These are phyloP conservation scores for Galerina marginata DNA, from an alignment of 768 basidiomycete species.

Conservation along the genomic window DNA sequence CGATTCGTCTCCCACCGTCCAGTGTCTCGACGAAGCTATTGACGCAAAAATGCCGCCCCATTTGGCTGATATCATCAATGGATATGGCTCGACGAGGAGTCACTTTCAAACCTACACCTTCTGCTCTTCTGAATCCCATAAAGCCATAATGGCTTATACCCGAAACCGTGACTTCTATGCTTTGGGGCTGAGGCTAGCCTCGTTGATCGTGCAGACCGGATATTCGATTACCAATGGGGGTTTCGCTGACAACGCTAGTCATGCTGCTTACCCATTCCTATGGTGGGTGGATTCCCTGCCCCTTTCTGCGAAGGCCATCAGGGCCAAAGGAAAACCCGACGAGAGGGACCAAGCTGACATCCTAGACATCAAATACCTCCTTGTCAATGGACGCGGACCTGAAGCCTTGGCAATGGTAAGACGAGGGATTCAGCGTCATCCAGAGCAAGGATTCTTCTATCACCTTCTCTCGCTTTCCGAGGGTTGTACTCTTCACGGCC, in stretches of 20 bases:
- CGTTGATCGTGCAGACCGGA: conserved; percentile 60
- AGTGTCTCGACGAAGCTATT: conserved; percentile 36
- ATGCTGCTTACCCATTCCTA: conserved; percentile 61
- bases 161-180: conserved; percentile 54
- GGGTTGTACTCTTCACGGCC: conserved; percentile 47
- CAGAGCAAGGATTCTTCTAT: conserved; percentile 66
- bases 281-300: conserved; percentile 66
- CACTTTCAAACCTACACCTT: conserved; percentile 51
- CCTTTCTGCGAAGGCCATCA: conserved; percentile 60
- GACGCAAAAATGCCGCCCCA: conserved; percentile 49
- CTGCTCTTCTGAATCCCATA: conserved; percentile 49
- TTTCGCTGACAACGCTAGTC: conserved; percentile 48
- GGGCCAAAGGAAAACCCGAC: conserved; percentile 40
- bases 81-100: conserved; percentile 52
- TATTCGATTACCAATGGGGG: conserved; percentile 62
- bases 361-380: conserved; percentile 63
- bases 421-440: conserved; percentile 55
- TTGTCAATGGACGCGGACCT: conserved; percentile 52
- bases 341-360: conserved; percentile 66
- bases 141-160: conserved; percentile 55
- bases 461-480: conserved; percentile 60
- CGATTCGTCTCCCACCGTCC: conserved; percentile 54
- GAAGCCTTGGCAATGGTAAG: conserved; percentile 55
- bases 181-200: conserved; percentile 54
- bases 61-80: conserved; percentile 48